phyloP scores from a whole-genome alignment of 208 protist species.

The Leishmania guyanensis region DNA sequence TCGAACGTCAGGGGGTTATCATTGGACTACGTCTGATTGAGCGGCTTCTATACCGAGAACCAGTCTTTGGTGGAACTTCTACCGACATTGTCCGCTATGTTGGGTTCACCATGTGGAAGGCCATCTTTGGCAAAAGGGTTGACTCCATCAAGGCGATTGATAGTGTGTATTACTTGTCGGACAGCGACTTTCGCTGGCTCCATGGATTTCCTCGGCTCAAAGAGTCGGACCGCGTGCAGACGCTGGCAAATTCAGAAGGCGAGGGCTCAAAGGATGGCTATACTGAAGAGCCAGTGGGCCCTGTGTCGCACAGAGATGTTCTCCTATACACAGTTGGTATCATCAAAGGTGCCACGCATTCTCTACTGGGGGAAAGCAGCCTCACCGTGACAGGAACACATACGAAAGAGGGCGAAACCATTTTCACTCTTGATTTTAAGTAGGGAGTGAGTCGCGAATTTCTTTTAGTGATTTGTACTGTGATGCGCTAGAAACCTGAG shows the following conservation, averaged over 20 bases:
- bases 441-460: neutral
- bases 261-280: slow-evolving; percentile 17
- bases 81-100: slow-evolving; percentile 71
- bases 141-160: slow-evolving; percentile 74
- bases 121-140: slow-evolving; percentile 74
- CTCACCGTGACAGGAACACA: slow-evolving; percentile 47
- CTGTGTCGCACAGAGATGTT: slow-evolving; percentile 48
- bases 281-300: slow-evolving; percentile 14
- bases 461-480: neutral
- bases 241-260: slow-evolving; percentile 27
- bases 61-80: slow-evolving; percentile 55
- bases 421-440: slow-evolving; percentile 73
- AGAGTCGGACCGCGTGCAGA: slow-evolving; percentile 37
- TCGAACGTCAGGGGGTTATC: slow-evolving; percentile 65
- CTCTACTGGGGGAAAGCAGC: slow-evolving; percentile 34
- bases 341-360: slow-evolving; percentile 54
- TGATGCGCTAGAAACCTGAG: neutral
- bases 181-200: slow-evolving; percentile 68
- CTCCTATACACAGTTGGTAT: slow-evolving; percentile 65
- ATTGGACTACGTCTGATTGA: slow-evolving; percentile 72
- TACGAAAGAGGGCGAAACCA: slow-evolving; percentile 62
- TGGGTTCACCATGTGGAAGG: slow-evolving; percentile 66
- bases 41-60: slow-evolving; percentile 74
- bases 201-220: slow-evolving; percentile 57
- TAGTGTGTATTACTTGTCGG: slow-evolving; percentile 60